Evolutionary conservation across 768 basidiomycete genomes (phyloP).

Genomic region (Podaxis mareebaensis): DNA sequence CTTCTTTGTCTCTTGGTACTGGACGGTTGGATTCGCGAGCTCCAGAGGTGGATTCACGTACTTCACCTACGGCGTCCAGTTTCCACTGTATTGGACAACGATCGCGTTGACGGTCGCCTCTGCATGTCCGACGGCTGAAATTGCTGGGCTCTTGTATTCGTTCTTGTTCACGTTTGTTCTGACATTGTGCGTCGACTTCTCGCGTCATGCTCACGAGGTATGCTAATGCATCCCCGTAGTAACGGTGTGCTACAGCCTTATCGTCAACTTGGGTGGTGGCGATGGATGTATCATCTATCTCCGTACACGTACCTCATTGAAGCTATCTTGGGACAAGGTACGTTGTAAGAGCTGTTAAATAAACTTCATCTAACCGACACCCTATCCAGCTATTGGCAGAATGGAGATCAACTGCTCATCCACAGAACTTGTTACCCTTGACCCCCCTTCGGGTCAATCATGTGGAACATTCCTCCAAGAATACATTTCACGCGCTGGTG

Average conservation of each 20-base stretch:
- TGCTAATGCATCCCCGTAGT: constrained; percentile 27
- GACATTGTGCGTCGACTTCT: constrained; percentile 48
- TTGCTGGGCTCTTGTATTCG: constrained; percentile 58
- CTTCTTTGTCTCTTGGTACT: constrained; percentile 74
- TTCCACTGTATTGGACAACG: constrained; percentile 66
- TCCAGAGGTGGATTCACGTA: constrained; percentile 60
- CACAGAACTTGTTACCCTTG: constrained; percentile 60
- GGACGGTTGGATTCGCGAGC: constrained; percentile 62
- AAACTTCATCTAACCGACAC: constrained; percentile 28
- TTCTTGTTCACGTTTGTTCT: constrained; percentile 64
- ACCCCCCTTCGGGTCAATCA: constrained; percentile 57
- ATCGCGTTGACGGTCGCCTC: constrained; percentile 62
- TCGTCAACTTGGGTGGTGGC: constrained; percentile 64
- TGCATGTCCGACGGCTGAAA: constrained; percentile 59
- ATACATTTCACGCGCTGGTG: constrained; percentile 54
- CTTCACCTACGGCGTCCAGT: constrained; percentile 54
- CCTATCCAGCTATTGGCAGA: constrained; percentile 47
- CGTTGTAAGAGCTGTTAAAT: constrained; percentile 11
- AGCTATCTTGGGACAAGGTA: constrained; percentile 50
- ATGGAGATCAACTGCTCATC: constrained; percentile 54
- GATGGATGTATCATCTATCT: constrained; percentile 65
- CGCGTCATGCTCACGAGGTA: constrained; percentile 12
- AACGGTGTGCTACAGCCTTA: constrained; percentile 72
- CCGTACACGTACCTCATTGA: constrained; percentile 55
- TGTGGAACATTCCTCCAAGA: constrained; percentile 52